Evolutionary conservation across 2,329 filamentous ascomycete species (phyloP), one percentile per base, ranked within the genome.

Genomic region (Colletotrichum tofieldiae): DNA sequence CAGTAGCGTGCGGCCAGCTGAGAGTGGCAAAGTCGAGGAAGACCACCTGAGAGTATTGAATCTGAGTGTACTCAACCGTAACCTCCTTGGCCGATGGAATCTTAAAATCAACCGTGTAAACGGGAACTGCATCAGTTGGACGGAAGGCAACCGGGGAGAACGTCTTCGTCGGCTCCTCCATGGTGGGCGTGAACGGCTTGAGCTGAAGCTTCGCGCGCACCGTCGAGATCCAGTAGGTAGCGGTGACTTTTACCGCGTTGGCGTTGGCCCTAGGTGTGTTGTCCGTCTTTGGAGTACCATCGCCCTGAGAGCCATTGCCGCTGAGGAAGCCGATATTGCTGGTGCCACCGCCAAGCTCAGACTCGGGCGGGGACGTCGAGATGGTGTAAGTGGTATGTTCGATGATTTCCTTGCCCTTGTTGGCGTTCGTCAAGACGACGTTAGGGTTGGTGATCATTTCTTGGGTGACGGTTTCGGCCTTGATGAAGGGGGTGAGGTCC

Each of bases 1-100:
- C 65, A 4, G 63, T 71, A 1, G 32, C 18, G 9, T 74, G 73
- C 8, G 73, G 73, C 73, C 73, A 74, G 1, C 61, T 59, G 2
- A 74, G 63, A 0, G 1, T 1, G 18, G 47, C 62, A 7, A 74
- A 74, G 63, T 74, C 58, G 12, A 74, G 67, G 14, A 54, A 39
- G 11, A 74, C 71, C 0, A 32, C 77, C 75, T 83, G 81, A 0
- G 81, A 79, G 51, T 83, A 84, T 67, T 83, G 81, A 14, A 83
- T 81, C 76, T 83, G 80, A 0, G 67, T 79, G 4, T 72, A 78
- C 58, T 51, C 43, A 20, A 71, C 65, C 11, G 49, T 45, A 32
- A 68, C 51, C 11, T 65, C 62, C 26, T 43, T 67, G 1, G 12
- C 56, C 3, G 9, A 7, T 0, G 12, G 41, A 16, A 71, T 58